Conservation (phyloP, 805 yeast species). For the Hanseniaspora vineae region DNA sequence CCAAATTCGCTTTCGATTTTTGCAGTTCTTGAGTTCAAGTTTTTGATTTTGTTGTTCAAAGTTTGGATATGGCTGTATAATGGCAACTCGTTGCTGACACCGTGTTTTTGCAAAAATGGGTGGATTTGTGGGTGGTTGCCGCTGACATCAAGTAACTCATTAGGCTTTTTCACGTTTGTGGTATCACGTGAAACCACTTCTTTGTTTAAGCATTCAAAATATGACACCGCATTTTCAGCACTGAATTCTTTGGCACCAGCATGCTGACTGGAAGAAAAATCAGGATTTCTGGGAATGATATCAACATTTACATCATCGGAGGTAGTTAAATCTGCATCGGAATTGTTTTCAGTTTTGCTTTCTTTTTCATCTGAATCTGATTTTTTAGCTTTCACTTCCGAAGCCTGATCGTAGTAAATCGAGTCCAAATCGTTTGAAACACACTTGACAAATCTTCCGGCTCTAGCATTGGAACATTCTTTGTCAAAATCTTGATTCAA, state of each 20-base stretch:
- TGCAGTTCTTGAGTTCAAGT: conserved; percentile 56
- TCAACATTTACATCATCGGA: too few relatives aligned
- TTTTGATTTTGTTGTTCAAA: conserved; percentile 24
- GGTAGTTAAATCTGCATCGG: too few relatives aligned
- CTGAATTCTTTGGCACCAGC: background rate
- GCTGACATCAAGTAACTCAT: too few relatives aligned
- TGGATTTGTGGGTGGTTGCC: conserved; percentile 1
- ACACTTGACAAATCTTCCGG: conserved; percentile 26
- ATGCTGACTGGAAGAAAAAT: background rate
- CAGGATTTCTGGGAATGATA: background rate
- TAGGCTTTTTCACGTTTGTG: too few relatives aligned
- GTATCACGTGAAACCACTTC: background rate
- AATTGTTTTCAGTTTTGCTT: background rate
- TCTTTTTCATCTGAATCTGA: background rate
- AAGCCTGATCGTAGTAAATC: conserved; percentile 56
- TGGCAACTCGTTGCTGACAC: background rate
- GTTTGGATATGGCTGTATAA: background rate
- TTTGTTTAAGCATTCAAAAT: background rate
- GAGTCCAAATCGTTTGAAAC: conserved; percentile 75
- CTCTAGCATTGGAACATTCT: conserved; percentile 1
- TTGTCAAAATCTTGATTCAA: conserved; percentile 72
- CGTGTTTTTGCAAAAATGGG: conserved; percentile 2
- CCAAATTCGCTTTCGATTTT: conserved; percentile 43
- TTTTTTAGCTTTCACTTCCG: conserved; percentile 30
- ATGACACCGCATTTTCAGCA: background rate